Conservation (phyloP, 106 monocot genomes). For the Posidonia australis region DNA sequence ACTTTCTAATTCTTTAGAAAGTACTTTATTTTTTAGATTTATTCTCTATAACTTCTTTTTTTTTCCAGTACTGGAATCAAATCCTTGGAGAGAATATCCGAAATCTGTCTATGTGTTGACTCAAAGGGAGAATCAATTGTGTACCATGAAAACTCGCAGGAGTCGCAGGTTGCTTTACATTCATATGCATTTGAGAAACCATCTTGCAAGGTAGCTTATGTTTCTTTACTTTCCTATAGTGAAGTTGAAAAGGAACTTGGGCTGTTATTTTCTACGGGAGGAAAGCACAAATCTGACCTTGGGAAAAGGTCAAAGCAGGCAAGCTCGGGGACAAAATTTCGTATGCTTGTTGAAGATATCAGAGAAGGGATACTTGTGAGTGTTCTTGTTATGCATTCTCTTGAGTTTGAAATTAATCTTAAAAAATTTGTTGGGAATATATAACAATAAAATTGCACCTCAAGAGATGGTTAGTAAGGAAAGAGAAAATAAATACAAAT, state of each 20-base stretch:
- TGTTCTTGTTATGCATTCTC: background rate
- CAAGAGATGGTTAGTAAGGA: too few relatives aligned
- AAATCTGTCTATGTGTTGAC: conserved; percentile 95
- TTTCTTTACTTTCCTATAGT: conserved; percentile 25
- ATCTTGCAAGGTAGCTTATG: background rate
- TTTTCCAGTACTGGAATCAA: conserved; percentile 68
- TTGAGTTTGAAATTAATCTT: background rate
- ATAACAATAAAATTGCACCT: too few relatives aligned
- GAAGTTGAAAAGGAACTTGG: conserved; percentile 95
- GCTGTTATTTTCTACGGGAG: conserved; percentile 60
- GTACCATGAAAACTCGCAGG: conserved; percentile 96
- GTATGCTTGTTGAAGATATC: conserved; percentile 98
- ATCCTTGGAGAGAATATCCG: conserved; percentile 90
- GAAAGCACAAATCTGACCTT: conserved; percentile 29
- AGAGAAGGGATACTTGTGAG: conserved; percentile 93
- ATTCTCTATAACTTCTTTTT: background rate
- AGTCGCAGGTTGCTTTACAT: conserved; percentile 50
- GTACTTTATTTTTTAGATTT: background rate
- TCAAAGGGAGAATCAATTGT: conserved; percentile 76
- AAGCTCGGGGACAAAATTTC: conserved; percentile 44
- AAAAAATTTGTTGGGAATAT: too few relatives aligned
- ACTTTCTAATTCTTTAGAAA: too few relatives aligned
- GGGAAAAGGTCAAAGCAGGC: conserved; percentile 60
- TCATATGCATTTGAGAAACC: background rate
- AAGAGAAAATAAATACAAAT: too few relatives aligned